Conservation (phyloP, 1,284 basidiomycete genomes). For the Hemileia vastatrix region DNA sequence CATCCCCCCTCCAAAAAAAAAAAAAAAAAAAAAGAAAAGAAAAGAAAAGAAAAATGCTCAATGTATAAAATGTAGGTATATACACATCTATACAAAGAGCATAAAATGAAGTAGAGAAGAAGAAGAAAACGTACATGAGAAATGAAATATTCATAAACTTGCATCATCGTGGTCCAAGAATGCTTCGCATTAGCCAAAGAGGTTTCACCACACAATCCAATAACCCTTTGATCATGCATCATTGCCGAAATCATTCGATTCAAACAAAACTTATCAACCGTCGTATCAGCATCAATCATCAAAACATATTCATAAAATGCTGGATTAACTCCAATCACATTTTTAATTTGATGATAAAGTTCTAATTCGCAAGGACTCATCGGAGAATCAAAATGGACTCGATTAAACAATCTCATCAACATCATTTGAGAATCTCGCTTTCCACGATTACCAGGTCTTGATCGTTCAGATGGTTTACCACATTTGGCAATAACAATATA, state of each 20-base stretch:
- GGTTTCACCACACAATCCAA: slow-evolving; percentile 91
- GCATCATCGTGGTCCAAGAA: slow-evolving; percentile 96
- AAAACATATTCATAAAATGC: slow-evolving; percentile 96
- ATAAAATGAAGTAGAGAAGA: neutral
- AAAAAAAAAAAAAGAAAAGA: neutral
- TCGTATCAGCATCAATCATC: slow-evolving; percentile 96
- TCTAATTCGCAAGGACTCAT: slow-evolving; percentile 97
- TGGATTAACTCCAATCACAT: slow-evolving; percentile 97
- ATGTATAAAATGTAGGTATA: neutral
- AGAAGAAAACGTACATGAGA: slow-evolving; percentile 28
- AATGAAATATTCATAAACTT: slow-evolving; percentile 52
- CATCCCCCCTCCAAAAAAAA: too few species aligned
- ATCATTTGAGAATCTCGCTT: slow-evolving; percentile 95
- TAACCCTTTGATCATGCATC: slow-evolving; percentile 81
- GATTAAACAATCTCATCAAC: slow-evolving; percentile 93
- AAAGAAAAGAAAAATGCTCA: neutral
- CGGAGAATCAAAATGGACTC: slow-evolving; percentile 90
- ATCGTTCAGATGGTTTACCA: slow-evolving; percentile 87
- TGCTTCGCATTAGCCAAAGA: slow-evolving; percentile 79
- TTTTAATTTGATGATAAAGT: slow-evolving; percentile 98
- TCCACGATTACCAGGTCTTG: slow-evolving; percentile 85
- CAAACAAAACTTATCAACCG: slow-evolving; percentile 70
- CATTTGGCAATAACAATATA: slow-evolving; percentile 95
- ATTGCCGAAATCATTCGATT: slow-evolving; percentile 77
- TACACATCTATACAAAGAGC: neutral